Evolutionary conservation across 2,329 filamentous ascomycete species (phyloP), one percentile per base, ranked within the genome.

Genomic region (Nemania diffusa): DNA sequence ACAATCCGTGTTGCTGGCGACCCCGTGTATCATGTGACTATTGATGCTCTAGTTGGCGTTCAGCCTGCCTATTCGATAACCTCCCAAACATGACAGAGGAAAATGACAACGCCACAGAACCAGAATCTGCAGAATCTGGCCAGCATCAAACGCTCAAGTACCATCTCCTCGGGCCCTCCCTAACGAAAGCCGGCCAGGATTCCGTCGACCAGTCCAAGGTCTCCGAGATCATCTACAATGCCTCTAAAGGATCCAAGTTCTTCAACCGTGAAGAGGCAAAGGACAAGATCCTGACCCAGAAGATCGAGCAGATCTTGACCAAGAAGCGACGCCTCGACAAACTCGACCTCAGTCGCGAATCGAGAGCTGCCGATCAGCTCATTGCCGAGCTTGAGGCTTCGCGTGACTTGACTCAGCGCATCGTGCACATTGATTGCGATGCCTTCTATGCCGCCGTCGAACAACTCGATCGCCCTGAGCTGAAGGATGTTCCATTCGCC

Each of bases 371-470:
- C 22, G 94, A 98, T 77, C 90, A 92, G 68, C 89, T 93, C 68
- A 90, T 98, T 60, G 84, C 89, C 0, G 89, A 95, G 73, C 85
- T 97, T 22, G 96, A 99, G 75, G 77, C 89, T 7, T 85, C 86
- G 1, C 87, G 96, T 53, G 94, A 98, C 75, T 82, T 99, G 40
- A 91, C 90, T 0, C 96, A 98, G 78, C 84, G 88, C 64, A 88
- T 98, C 26, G 91, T 98, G 0, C 96, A 99, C 77, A 87, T 98
- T 55, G 96, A 99, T 78, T 98, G 96, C 79, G 96, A 99, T 82
- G 96, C 96, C 17, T 99, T 99, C 79, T 99, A 96, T 76, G 96
- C 96, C 0, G 93, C 96, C 0, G 96, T 98, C 0, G 96, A 98
- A 78, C 92, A 90, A 72, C 85, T 94, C 2, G 91, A 93, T 74